Conservation (phyloP, 768 basidiomycete genomes). For the Psilocybe cubensis region DNA sequence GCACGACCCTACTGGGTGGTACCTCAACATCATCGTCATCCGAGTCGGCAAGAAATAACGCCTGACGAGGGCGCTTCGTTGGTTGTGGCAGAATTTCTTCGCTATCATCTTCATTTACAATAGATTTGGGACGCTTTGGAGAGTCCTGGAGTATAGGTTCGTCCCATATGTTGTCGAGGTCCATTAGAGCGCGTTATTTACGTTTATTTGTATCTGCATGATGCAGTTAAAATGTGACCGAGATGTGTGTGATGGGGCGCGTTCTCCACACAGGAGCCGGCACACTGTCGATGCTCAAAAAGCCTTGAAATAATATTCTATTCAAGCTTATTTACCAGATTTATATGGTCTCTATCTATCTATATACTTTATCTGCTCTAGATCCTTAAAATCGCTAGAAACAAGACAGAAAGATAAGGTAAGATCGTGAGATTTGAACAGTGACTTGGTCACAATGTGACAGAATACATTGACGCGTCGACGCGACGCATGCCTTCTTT, state of each 20-base stretch:
- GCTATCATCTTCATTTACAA: constrained; percentile 23
- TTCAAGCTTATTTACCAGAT: no score
- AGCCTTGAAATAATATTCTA: no score
- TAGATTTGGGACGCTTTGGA: constrained; percentile 17
- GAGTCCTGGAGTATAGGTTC: constrained; percentile 42
- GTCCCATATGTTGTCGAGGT: constrained; percentile 65
- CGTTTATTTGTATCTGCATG: constrained; percentile 31
- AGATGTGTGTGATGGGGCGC: no score
- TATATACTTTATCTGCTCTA: no score
- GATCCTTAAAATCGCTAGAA: no score
- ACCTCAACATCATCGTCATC: constrained; percentile 56
- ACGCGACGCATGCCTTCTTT: constrained; percentile 5
- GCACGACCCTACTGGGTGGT: constrained; percentile 20
- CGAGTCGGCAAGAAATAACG: constrained; percentile 65
- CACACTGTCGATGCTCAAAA: no score
- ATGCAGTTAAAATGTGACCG: background rate
- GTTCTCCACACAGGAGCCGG: no score
- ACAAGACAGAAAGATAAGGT: no score
- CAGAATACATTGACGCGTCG: constrained; percentile 6
- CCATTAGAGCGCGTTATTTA: constrained; percentile 49
- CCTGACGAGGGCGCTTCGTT: constrained; percentile 33
- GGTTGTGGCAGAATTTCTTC: constrained; percentile 30
- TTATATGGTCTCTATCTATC: no score
- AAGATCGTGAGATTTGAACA: no score
- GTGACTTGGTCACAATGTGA: no score